Base-by-base conservation (phyloP, 139 green algal species). In the Closterium sp. region DNA sequence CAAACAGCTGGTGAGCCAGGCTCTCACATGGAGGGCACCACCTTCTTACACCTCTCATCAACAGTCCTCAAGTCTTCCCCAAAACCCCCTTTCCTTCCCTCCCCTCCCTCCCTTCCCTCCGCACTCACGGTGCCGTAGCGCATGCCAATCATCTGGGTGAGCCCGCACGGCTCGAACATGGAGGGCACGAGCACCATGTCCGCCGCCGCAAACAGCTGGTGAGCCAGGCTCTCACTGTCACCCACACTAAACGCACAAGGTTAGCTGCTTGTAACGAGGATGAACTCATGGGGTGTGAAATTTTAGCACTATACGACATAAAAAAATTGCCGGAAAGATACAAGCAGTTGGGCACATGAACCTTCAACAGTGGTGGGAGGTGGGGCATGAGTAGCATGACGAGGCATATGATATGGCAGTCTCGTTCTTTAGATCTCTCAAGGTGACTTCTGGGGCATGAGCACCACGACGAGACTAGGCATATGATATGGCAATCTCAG, bases 81-180 rank as follows among this genome's bases (percentile, higher is more conserved):
- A 70, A 5, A 0, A 7, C 50, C 1, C 13, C 4, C 10, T 10
- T 70, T 10, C 50, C 17, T 24, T 21, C 50, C 50, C 50, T 4
- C 6, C 45, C 4, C 45, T 4, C 45, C 6, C 45, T n/a, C n/a
- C n/a, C n/a, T 10, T 10, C 50, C 10, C 21, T 24, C 50, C 50
- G 0, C 50, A 70, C 50, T 70, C 50, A 96, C 45, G 0, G 95
- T 91, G n/a, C 94, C 96, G 27, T 96, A 98, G 87, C 96, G 92
- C 96, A 97, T 97, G 34, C 93, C 96, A 22, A 97, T 96, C 94
- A 98, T 96, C 95, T 99, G 98, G 9, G 98, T 99, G 30, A 99
- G 95, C 4, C 98, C 98, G 91, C 98, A 99, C 0, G 98, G 98
- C 95, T 99, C 98, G 93, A 99, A 99, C 96, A 99, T 97, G 89